Evolutionary conservation across 148 eudicot genomes (phyloP).

Genomic region (Fagopyrum homotropicum): DNA sequence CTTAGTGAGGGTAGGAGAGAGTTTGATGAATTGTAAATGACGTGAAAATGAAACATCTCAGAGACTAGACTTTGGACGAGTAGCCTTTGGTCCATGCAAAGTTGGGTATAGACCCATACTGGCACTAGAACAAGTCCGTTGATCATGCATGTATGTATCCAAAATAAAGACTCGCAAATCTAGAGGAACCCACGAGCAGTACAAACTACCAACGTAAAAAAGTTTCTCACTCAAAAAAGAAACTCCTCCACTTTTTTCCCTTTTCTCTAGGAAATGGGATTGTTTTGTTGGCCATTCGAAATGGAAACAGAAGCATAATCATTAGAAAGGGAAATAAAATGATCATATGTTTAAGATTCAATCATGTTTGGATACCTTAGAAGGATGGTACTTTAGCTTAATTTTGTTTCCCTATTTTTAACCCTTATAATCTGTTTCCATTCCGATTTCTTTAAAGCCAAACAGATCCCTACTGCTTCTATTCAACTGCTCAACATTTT

Average conservation of each 20-base stretch:
- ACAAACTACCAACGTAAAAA: not conserved
- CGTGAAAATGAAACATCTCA: not conserved
- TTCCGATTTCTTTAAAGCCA: not conserved
- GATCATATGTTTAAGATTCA: too few species aligned
- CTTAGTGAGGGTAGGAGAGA: not conserved
- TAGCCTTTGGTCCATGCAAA: not conserved
- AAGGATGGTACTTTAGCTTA: too few species aligned
- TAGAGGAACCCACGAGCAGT: not conserved
- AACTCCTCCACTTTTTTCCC: not conserved
- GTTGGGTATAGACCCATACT: not conserved
- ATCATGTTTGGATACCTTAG: too few species aligned
- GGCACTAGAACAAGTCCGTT: not conserved
- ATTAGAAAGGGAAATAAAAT: not conserved
- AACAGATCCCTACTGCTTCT: not conserved
- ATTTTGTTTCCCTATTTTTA: too few species aligned
- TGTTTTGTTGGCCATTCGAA: too few species aligned
- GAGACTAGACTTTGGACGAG: not conserved
- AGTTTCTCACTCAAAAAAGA: not conserved
- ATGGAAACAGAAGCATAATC: too few species aligned
- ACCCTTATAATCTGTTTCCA: too few species aligned
- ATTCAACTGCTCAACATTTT: not conserved
- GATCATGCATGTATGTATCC: not conserved
- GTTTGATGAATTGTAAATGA: not conserved
- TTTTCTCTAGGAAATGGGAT: not conserved
- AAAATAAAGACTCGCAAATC: not conserved